These are phyloP conservation scores for Henningerozyma blattae DNA, from an alignment of 805 yeast species.

Conservation along the genomic window DNA sequence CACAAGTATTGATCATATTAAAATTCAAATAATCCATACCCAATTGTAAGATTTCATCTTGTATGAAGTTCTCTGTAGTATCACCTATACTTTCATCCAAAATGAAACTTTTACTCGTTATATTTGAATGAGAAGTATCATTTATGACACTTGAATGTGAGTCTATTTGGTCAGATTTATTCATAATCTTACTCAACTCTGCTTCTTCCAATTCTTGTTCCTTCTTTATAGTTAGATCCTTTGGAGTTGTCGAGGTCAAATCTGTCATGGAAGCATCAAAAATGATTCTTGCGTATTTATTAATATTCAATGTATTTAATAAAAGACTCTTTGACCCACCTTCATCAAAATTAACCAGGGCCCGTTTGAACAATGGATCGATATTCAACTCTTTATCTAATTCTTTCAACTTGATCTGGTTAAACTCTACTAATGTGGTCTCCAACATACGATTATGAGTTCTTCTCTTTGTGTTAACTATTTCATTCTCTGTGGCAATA, in stretches of 20 bases:
- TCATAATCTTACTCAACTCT: no score
- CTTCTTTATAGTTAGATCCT: neutral
- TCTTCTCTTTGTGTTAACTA: slow-evolving; percentile 15
- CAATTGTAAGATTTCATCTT: slow-evolving; percentile 22
- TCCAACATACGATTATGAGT: slow-evolving; percentile 20
- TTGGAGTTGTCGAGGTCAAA: slow-evolving; percentile 3
- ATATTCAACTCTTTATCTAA: slow-evolving; percentile 53
- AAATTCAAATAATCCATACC: slow-evolving; percentile 25
- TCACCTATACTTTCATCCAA: no score
- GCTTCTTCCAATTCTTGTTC: slow-evolving; percentile 1
- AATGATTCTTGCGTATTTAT: slow-evolving; percentile 41
- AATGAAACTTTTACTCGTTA: neutral
- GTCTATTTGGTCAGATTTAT: no score
- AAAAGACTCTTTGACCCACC: slow-evolving; percentile 69
- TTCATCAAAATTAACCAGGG: slow-evolving; percentile 69
- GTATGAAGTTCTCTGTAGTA: slow-evolving; percentile 6
- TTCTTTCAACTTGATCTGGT: slow-evolving; percentile 37
- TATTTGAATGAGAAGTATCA: neutral
- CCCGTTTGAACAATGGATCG: slow-evolving; percentile 67
- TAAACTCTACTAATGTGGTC: slow-evolving; percentile 42
- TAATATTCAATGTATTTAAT: slow-evolving; percentile 47
- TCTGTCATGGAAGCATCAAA: slow-evolving; percentile 45
- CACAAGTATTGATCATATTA: slow-evolving; percentile 19
- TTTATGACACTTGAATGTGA: neutral
- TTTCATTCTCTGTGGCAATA: slow-evolving; percentile 14